Evolutionary conservation across 495 filamentous ascomycete species (phyloP).

Genomic region (Penicillium coffeae): DNA sequence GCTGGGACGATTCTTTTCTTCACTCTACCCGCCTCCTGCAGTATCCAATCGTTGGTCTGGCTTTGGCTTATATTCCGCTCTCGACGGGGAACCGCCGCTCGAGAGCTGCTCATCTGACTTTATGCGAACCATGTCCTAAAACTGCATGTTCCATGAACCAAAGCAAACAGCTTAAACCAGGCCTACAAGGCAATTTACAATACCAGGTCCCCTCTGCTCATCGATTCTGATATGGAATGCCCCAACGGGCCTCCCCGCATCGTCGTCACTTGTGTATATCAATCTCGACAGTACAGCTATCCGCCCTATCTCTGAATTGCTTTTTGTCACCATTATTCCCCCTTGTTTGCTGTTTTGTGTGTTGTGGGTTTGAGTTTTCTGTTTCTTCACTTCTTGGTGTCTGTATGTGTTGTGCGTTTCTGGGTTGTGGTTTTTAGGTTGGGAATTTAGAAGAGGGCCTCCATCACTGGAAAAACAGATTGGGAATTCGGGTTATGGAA

Average conservation of each 20-base stretch:
- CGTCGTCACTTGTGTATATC: conserved; percentile 19
- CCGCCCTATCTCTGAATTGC: neutral
- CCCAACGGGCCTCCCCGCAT: neutral
- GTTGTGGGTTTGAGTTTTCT: conserved; percentile 1
- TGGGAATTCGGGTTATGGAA: conserved; percentile 12
- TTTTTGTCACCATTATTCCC: conserved; percentile 8
- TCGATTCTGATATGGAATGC: neutral
- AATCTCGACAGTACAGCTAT: conserved; percentile 16
- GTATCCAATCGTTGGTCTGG: neutral
- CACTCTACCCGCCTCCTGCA: conserved; percentile 1
- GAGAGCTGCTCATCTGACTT: neutral
- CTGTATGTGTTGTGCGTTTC: conserved; percentile 20
- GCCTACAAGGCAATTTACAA: neutral
- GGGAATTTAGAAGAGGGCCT: conserved; percentile 32
- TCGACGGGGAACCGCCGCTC: neutral
- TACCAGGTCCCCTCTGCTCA: neutral
- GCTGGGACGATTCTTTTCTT: conserved; percentile 31
- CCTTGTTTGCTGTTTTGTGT: neutral
- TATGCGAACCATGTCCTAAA: conserved; percentile 1
- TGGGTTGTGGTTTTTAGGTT: conserved; percentile 23
- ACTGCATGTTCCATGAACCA: neutral
- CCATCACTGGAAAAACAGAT: conserved; percentile 37
- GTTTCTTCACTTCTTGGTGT: conserved; percentile 15
- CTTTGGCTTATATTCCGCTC: neutral
- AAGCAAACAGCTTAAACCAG: neutral